Conservation (phyloP, 768 basidiomycete genomes). For the Aureoboletus auriporus region DNA sequence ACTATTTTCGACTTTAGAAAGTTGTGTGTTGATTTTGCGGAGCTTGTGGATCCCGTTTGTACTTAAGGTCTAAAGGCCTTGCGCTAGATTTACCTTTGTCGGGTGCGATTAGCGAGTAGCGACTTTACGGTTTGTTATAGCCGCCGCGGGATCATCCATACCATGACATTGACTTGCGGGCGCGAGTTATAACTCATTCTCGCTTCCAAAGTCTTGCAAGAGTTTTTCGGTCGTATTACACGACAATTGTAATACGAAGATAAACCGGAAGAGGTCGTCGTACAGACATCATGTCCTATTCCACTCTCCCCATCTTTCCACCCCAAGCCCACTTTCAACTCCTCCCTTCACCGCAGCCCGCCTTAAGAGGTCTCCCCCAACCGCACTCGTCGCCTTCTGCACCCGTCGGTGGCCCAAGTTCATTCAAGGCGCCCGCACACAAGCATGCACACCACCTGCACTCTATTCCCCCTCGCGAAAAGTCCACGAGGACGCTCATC, state of each 20-base stretch:
- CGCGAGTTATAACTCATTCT: too few species aligned
- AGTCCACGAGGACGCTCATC: constrained; percentile 84
- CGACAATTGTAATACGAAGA: constrained; percentile 12
- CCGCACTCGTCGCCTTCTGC: constrained; percentile 14
- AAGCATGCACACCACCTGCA: constrained; percentile 87
- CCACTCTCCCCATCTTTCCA: constrained; percentile 22
- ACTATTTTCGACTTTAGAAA: constrained; percentile 26
- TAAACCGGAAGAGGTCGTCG: constrained; percentile 17
- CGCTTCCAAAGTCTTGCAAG: background rate
- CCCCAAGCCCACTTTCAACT: constrained; percentile 16
- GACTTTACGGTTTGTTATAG: too few species aligned
- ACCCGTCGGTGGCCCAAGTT: constrained; percentile 8
- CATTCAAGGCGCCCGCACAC: constrained; percentile 74
- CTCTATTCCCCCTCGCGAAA: constrained; percentile 81
- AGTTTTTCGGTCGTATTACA: constrained; percentile 2
- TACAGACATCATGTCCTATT: constrained; percentile 26
- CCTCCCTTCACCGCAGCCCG: constrained; percentile 13
- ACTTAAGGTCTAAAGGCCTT: too few species aligned
- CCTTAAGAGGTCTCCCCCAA: constrained; percentile 1
- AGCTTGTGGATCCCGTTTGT: constrained; percentile 4
- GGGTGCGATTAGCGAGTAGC: too few species aligned
- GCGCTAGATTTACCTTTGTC: too few species aligned
- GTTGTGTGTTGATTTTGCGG: constrained; percentile 36
- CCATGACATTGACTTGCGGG: background rate
- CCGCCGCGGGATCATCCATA: too few species aligned